phyloP scores from a whole-genome alignment of 805 yeast species.

The Jamesozyma jinghongensis region DNA sequence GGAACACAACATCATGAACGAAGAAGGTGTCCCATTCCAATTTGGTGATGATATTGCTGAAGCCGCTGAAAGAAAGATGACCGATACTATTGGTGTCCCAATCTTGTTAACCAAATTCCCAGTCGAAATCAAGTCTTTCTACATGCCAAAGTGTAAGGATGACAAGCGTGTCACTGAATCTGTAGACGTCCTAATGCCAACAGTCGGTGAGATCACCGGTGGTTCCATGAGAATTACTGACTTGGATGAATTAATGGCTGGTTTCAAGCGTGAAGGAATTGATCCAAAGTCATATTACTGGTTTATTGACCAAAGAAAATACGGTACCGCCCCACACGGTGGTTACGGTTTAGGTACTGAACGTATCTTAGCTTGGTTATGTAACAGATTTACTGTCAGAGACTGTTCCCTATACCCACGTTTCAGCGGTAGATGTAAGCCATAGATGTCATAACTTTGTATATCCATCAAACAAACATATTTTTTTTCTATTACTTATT shows the following conservation, averaged over 20 bases:
- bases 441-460: slow-evolving; percentile 37
- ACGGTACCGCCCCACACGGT: slow-evolving; percentile 98
- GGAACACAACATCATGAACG: slow-evolving; percentile 90
- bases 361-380: slow-evolving; percentile 96
- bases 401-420: slow-evolving; percentile 98
- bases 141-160: slow-evolving; percentile 88
- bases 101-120: slow-evolving; percentile 92
- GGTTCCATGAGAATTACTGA: slow-evolving; percentile 96
- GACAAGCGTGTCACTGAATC: slow-evolving; percentile 95
- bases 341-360: slow-evolving; percentile 99
- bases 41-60: slow-evolving; percentile 99
- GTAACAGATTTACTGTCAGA: slow-evolving; percentile 95
- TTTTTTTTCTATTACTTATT: not conserved
- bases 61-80: slow-evolving; percentile 99
- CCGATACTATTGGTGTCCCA: slow-evolving; percentile 88
- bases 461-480: not conserved
- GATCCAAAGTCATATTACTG: slow-evolving; percentile 82
- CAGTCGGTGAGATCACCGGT: slow-evolving; percentile 97
- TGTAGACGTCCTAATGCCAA: slow-evolving; percentile 97
- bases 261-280: slow-evolving; percentile 88
- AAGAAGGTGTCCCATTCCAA: slow-evolving; percentile 84
- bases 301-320: slow-evolving; percentile 91
- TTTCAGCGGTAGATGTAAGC: slow-evolving; percentile 95
- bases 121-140: slow-evolving; percentile 91
- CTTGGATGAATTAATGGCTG: slow-evolving; percentile 74